Evolutionary conservation across 129 eudicot species (phyloP).

Genomic region (Escallonia herrerae): DNA sequence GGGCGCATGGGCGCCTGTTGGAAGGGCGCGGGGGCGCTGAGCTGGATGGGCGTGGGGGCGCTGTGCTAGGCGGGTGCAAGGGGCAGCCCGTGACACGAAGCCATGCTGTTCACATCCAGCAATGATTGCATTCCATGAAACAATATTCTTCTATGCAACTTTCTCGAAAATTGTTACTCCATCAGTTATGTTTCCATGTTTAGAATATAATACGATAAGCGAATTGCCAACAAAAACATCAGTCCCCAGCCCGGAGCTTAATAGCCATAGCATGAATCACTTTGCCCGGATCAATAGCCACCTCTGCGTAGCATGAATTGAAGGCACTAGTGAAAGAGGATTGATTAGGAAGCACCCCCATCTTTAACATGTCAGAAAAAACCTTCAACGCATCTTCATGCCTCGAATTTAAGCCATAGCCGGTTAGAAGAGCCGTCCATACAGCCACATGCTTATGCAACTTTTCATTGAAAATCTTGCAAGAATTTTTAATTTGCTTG

Average conservation of each 20-base stretch:
- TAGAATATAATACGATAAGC: conserved; percentile 52
- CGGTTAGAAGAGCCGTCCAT: too few relatives aligned
- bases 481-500: too few relatives aligned
- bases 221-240: conserved; percentile 78
- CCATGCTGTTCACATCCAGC: conserved; percentile 95
- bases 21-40: too few relatives aligned
- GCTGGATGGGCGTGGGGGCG: too few relatives aligned
- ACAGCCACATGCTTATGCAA: too few relatives aligned
- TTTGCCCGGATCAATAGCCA: conserved; percentile 45
- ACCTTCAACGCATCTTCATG: conserved; percentile 51
- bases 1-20: too few relatives aligned
- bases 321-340: conserved; percentile 85
- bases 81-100: too few relatives aligned
- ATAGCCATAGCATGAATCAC: conserved; percentile 42
- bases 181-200: conserved; percentile 51
- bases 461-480: too few relatives aligned
- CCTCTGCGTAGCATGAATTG: conserved; percentile 61
- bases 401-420: conserved; percentile 43
- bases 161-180: conserved; percentile 42
- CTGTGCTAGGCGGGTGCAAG: too few relatives aligned
- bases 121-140: conserved; percentile 78
- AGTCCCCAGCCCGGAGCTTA: conserved; percentile 49
- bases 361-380: conserved; percentile 44
- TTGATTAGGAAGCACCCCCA: conserved; percentile 64
- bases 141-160: conserved; percentile 46